These are phyloP conservation scores for Elaeis guineensis DNA, from an alignment of 176 grass and related monocot genomes.

Conservation along the genomic window DNA sequence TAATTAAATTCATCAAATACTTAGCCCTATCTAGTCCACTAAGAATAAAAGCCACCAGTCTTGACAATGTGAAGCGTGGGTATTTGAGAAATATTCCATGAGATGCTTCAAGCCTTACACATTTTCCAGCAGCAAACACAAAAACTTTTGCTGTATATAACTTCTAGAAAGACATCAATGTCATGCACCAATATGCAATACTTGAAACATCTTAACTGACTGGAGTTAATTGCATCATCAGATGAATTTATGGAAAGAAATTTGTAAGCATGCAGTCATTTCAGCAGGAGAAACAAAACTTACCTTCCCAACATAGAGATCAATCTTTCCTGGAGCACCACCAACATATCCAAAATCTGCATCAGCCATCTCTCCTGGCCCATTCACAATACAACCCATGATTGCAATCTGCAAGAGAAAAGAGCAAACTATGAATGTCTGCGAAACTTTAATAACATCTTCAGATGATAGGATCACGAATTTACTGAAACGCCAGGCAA, in stretches of 20 bases:
- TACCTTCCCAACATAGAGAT: slow-evolving; percentile 99
- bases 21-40: too few relatives aligned
- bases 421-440: background rate
- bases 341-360: slow-evolving; percentile 97
- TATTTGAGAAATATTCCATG: too few relatives aligned
- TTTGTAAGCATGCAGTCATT: too few relatives aligned
- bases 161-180: too few relatives aligned
- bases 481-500: slow-evolving; percentile 88
- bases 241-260: background rate
- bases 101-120: too few relatives aligned
- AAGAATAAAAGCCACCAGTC: too few relatives aligned
- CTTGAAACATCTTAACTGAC: background rate
- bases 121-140: too few relatives aligned
- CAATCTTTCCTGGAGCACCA: slow-evolving; percentile 90
- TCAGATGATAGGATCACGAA: slow-evolving; percentile 1
- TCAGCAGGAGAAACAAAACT: background rate
- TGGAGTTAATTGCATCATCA: background rate
- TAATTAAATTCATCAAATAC: too few relatives aligned
- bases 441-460: too few relatives aligned
- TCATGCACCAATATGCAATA: too few relatives aligned
- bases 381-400: slow-evolving; percentile 98
- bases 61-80: too few relatives aligned
- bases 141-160: too few relatives aligned
- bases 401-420: slow-evolving; percentile 73
- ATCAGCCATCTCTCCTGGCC: slow-evolving; percentile 97